These are phyloP conservation scores for Penicillium antarcticum DNA, from an alignment of 495 filamentous ascomycete genomes.

Conservation along the genomic window DNA sequence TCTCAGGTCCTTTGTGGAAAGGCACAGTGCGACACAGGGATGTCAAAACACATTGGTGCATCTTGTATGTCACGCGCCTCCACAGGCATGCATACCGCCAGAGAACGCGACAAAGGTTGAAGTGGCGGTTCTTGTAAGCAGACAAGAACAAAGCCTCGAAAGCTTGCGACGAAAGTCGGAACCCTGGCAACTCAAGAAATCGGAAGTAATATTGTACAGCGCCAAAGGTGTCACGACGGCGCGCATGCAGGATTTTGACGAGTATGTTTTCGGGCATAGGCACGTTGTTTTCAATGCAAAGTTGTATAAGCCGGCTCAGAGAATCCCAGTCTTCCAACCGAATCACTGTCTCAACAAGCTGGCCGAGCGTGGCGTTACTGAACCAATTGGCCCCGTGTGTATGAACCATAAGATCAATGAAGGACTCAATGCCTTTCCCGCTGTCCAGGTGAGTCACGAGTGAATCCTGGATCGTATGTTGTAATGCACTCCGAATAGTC, in stretches of 20 bases:
- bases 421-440: slow-evolving; percentile 31
- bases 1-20: not conserved
- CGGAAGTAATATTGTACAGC: slow-evolving; percentile 20
- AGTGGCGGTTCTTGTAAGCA: slow-evolving; percentile 32
- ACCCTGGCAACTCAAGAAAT: slow-evolving; percentile 11
- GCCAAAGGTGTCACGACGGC: slow-evolving; percentile 16
- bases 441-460: slow-evolving; percentile 32
- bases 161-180: slow-evolving; percentile 4
- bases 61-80: slow-evolving; percentile 27
- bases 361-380: slow-evolving; percentile 27
- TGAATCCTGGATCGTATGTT: slow-evolving; percentile 30
- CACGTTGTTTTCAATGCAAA: slow-evolving; percentile 24
- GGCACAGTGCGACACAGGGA: slow-evolving; percentile 26
- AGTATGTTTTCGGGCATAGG: slow-evolving; percentile 17
- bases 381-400: slow-evolving; percentile 34
- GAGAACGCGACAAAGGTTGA: slow-evolving; percentile 45
- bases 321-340: slow-evolving; percentile 20
- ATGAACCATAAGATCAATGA: slow-evolving; percentile 29
- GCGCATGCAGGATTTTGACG: slow-evolving; percentile 19
- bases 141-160: slow-evolving; percentile 38
- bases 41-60: slow-evolving; percentile 27
- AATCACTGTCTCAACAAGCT: slow-evolving; percentile 32
- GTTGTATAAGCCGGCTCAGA: slow-evolving; percentile 23
- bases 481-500: slow-evolving; percentile 22
- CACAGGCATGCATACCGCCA: slow-evolving; percentile 49